Evolutionary conservation across 2,329 filamentous ascomycete genomes (phyloP), one percentile per base, ranked within the genome.

Genomic region (Aureobasidium namibiae): DNA sequence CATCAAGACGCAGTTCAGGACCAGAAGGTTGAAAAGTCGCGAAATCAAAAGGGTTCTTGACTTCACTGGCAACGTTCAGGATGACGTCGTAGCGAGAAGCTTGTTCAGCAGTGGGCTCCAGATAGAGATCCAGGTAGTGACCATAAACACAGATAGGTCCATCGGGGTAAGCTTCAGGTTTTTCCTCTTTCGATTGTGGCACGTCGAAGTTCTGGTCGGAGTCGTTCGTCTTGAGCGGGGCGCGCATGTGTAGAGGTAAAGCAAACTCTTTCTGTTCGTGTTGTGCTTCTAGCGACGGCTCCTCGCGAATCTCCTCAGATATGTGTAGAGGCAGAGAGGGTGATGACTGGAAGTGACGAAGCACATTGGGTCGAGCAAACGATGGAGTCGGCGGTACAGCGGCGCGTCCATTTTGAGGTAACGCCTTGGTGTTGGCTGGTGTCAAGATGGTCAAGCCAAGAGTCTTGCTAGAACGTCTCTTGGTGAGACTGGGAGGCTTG

Each of bases 21-120:
- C 70, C 65, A 59, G 63, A 48, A 29, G 60, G 42, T 31, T 54
- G 56, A 5, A 59, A 50, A 31, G 66, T 64, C 7, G 63, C 61
- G 9, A 69, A 66, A 14, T 73, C 69, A 67, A 92, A 90, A 0
- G 89, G 89, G 67, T 94, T 92, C 60, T 80, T 79, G 2, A 94
- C 89, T 72, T 95, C 89, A 60, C 87, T 85, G 1, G 89, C 89
- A 7, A 92, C 89, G 64, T 95, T 95, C 68, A 94, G 85, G 18
- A 95, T 84, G 2, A 92, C 86, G 65, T 94, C 90, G 64, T 92
- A 95, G 34, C 82, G 79, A 11, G 86, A 80, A 2, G 89, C 89
- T 69, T 92, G 87, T 41, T 91, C 86, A 0, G 85, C 85, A 1
- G 86, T 89, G 0, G 89, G 89, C 69, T 95, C 89, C 41, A 89